Evolutionary conservation across 78 protist species (phyloP).

Genomic region (Polysphondylium violaceum): DNA sequence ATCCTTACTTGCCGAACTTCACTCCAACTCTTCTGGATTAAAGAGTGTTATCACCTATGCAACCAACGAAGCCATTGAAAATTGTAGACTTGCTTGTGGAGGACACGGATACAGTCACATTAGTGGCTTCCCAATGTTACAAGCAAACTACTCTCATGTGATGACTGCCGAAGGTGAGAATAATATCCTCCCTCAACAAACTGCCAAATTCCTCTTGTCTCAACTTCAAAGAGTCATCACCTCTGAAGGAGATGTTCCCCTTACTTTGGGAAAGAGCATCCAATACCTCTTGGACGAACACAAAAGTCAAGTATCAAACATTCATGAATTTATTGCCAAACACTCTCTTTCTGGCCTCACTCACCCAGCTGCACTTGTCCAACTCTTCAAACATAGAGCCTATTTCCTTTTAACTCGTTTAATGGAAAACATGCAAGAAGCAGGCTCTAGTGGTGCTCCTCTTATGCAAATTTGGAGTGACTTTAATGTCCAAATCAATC

Average conservation of each 20-base stretch:
- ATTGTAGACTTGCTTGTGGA: constrained; percentile 84
- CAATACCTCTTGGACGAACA: constrained; percentile 6
- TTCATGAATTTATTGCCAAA: constrained; percentile 2
- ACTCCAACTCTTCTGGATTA: constrained; percentile 88
- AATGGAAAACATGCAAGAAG: constrained; percentile 8
- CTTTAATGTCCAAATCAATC: constrained; percentile 30
- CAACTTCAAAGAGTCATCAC: background rate
- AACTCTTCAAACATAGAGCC: constrained; percentile 46
- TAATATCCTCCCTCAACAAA: constrained; percentile 75
- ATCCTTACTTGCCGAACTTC: constrained; percentile 77
- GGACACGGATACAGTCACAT: constrained; percentile 89
- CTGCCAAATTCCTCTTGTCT: constrained; percentile 78
- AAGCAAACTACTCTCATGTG: background rate
- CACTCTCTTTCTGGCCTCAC: background rate
- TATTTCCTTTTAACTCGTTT: background rate
- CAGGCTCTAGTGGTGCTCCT: background rate
- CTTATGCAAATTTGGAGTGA: constrained; percentile 38
- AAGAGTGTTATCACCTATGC: constrained; percentile 78
- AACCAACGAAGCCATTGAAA: constrained; percentile 79
- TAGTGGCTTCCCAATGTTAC: constrained; percentile 62
- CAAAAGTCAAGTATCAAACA: background rate
- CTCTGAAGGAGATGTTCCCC: background rate
- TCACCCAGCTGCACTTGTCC: constrained; percentile 6
- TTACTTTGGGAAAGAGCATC: constrained; percentile 12
- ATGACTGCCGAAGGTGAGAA: constrained; percentile 82